Evolutionary conservation across 2,329 filamentous ascomycete genomes (phyloP), one percentile per base, ranked within the genome.

Genomic region (Beauveria caledonica): DNA sequence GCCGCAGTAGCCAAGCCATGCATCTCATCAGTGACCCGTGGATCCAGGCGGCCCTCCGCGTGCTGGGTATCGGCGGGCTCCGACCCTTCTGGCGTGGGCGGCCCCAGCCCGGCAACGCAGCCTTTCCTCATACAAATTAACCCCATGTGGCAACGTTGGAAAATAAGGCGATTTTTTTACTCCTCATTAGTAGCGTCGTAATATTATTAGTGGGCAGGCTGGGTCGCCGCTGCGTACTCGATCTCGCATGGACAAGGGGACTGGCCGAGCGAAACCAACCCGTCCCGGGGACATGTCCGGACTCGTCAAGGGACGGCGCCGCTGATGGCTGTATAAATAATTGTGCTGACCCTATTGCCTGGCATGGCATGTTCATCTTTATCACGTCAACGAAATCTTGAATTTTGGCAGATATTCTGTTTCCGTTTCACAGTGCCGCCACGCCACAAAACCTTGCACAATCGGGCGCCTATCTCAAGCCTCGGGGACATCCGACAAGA

Each of bases 61-160:
- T 58, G 17, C 62, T 66, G 68, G 68, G 63, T 42, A 58, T 69
- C 68, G 68, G 68, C 68, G 68, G 66, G 64, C 64, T 70, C 68
- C 67, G 68, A 58, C 29, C 36, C 42, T 50, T 15, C 17, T 27
- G 7, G 21, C 44, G 29, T 5, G n/a, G 27, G 42, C 52, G 40
- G n/a, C n/a, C 13, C 45, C 29, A 49, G 15, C 33, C 29, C 40
- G 7, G 6, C 6, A 10, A 36, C 36, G 33, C 13, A 7, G 17
- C 23, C 3, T 29, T 10, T 2, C 42, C 11, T 48, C 15, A 2
- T 9, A 23, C 17, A n/a, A n/a, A 4, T 46, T 45, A 4, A 27
- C n/a, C 53, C 25, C 25, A 33, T 51, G 36, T 44, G 36, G 21
- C 36, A 44, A 15, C 23, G 17, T 39, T 25, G 3, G 23, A 25